A percentile compares a stretch with the other conserved stretches of the same genome.
Conservation (phyloP, 179 eudicot species). For the Heliamphora pulchella region DNA sequence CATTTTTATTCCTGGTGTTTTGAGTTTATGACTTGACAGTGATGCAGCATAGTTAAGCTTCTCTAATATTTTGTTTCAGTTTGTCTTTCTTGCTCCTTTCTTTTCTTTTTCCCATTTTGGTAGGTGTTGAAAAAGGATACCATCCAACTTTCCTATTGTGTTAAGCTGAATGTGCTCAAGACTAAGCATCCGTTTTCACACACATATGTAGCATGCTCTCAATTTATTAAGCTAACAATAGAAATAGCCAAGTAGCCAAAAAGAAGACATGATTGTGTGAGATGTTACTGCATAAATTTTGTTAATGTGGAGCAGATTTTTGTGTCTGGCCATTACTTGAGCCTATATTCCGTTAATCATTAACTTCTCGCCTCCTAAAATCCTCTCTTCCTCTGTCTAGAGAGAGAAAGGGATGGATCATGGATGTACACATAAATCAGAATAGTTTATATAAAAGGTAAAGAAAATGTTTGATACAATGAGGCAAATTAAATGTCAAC, state of each 20-base stretch:
- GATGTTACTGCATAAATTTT: background rate
- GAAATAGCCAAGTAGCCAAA: background rate
- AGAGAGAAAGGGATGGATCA: background rate
- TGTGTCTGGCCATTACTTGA: background rate
- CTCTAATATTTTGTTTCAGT: background rate
- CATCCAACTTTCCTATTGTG: background rate
- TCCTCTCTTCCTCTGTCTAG: no score
- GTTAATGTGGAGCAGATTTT: background rate
- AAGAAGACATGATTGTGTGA: background rate
- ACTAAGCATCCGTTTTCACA: background rate
- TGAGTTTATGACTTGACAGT: background rate
- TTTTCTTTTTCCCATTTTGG: background rate
- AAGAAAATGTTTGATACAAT: background rate
- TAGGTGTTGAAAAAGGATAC: background rate
- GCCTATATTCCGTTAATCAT: background rate
- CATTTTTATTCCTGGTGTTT: background rate
- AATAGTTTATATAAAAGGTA: background rate
- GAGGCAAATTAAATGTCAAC: background rate
- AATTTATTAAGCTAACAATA: background rate
- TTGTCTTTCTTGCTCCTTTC: no score
- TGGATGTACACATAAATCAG: background rate
- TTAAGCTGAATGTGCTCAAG: background rate
- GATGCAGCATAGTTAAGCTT: background rate
- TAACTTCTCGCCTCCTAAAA: no score
- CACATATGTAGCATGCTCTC: background rate